Evolutionary conservation across 176 grass and related monocot species (phyloP), one percentile per base, ranked within the genome.

Genomic region (Lolium perenne): DNA sequence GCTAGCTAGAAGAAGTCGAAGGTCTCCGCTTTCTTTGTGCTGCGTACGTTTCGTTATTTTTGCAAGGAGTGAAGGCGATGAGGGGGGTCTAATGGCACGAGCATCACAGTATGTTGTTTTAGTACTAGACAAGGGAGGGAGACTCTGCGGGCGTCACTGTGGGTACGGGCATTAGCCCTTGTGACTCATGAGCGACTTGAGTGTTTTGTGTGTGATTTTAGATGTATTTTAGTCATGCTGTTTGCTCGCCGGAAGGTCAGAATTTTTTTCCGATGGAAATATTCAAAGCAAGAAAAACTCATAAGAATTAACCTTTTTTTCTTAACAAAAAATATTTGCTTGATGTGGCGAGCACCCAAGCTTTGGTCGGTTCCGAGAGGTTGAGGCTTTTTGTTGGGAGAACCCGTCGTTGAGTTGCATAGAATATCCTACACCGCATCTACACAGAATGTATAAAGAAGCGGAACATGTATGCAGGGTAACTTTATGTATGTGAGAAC

Each of bases 81-180:
- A 35, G 32, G 13, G 38, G 43, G 29, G 35, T 63, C 25, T 77
- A 84, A 77, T 66, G 83, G 72, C 58, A 74, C 11, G 71, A 64
- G 25, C 0, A 10, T 23, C 72, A 54, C 59, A 67, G 10, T 51
- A 32, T 59, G 47, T 67, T 77, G 73, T 43, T 85, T 84, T 85
- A 85, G 26, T 85, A 85, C 14, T 13, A 16, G 51, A 9, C 81
- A 26, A 1, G 45, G 21, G 71, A 25, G 29, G 57, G 58, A 25
- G 43, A 74, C 41, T 8, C 70, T 3, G 56, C 16, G 9, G 59
- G 18, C 79, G 23, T 66, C 41, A 43, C 41, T 43, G 41, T 7
- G 41, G 2, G 41, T 7, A 43, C 7, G 41, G 41, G 6, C 41
- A 7, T 43, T 5, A 1, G 41, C 41, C 41, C 41, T 5, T 9